phyloP scores from a whole-genome alignment of 106 monocot genomes.

The Acorus calamus region DNA sequence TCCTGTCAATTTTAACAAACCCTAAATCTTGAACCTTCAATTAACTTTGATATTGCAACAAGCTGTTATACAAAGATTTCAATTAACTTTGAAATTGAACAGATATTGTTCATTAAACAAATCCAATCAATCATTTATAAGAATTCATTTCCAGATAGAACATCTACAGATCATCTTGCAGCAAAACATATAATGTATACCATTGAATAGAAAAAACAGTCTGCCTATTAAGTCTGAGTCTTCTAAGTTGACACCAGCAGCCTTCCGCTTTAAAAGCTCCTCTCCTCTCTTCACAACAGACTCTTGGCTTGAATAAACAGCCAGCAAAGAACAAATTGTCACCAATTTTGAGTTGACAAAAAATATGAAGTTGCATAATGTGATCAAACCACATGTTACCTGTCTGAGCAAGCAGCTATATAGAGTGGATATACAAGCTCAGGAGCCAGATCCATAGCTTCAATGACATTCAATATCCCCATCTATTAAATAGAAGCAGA shows the following conservation, averaged over 20 bases:
- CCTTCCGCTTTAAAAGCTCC: conserved; percentile 53
- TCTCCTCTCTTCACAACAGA: conserved; percentile 50
- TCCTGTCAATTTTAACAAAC: no score
- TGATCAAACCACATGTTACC: conserved; percentile 26
- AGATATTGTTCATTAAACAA: no score
- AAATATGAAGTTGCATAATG: background rate
- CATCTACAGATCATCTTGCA: no score
- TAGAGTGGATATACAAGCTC: conserved; percentile 70
- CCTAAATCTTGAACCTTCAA: no score
- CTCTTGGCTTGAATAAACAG: conserved; percentile 45
- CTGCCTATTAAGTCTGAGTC: conserved; percentile 54
- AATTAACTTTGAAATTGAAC: no score
- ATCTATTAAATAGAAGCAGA: conserved; percentile 27
- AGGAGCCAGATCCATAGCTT: conserved; percentile 63
- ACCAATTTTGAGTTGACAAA: no score
- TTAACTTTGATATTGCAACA: no score
- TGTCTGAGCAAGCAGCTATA: conserved; percentile 69
- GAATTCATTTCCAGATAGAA: no score
- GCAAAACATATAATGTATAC: conserved; percentile 24
- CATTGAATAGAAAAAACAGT: conserved; percentile 85
- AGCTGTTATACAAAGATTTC: no score
- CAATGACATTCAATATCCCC: conserved; percentile 84
- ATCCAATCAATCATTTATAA: no score
- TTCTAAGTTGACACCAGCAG: conserved; percentile 64
- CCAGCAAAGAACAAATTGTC: no score